A percentile compares a stretch with the other conserved stretches of the same genome.
These are phyloP conservation scores for Saccharomycopsis sp. DNA, from an alignment of 805 yeast genomes.

Conservation along the genomic window DNA sequence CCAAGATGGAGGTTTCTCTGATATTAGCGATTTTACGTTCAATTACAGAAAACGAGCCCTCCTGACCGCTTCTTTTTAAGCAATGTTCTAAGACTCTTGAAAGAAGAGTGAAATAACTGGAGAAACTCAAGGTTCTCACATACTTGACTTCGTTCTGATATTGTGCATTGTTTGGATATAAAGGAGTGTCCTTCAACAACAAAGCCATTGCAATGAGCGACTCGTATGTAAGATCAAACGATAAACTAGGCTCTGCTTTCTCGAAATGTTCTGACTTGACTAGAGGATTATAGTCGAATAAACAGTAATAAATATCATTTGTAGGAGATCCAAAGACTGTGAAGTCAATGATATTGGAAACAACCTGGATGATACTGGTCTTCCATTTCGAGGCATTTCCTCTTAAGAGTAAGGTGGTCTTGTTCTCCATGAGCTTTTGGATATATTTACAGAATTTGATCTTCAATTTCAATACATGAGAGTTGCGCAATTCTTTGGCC, in stretches of 20 bases:
- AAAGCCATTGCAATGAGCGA: constrained; percentile 14
- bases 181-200: constrained; percentile 14
- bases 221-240: constrained; percentile 16
- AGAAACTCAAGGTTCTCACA: constrained; percentile 37
- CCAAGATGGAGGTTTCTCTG: constrained; percentile 55
- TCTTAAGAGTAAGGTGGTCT: constrained; percentile 5
- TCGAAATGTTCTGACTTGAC: background rate
- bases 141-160: constrained; percentile 12
- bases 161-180: constrained; percentile 16
- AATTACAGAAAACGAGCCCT: constrained; percentile 18
- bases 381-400: constrained; percentile 16
- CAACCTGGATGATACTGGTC: constrained; percentile 1
- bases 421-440: constrained; percentile 12
- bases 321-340: constrained; percentile 14
- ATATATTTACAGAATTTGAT: constrained; percentile 15
- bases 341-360: constrained; percentile 13
- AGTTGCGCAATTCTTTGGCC: background rate
- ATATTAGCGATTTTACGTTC: constrained; percentile 51
- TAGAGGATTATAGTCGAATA: constrained; percentile 4
- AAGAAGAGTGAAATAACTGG: constrained; percentile 41
- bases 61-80: constrained; percentile 20
- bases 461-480: constrained; percentile 12
- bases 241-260: constrained; percentile 12
- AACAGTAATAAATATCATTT: constrained; percentile 5
- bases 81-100: constrained; percentile 41